These are phyloP conservation scores for Metarhizium guizhouense DNA, from an alignment of 2,329 filamentous ascomycete genomes.

Conservation along the genomic window DNA sequence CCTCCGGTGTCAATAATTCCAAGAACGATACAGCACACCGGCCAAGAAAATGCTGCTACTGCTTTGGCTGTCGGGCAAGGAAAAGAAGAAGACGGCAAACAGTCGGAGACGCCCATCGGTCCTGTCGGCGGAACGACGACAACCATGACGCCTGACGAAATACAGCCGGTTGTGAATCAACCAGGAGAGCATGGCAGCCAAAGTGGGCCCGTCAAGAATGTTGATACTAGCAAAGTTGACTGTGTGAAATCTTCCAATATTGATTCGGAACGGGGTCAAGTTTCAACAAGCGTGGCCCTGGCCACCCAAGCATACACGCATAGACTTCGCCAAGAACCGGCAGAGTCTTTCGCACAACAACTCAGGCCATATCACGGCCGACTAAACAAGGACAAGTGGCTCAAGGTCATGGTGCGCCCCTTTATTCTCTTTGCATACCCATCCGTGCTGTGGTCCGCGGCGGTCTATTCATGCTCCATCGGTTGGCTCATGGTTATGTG, in stretches of 20 bases:
- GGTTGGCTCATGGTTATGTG: slow-evolving; percentile 95
- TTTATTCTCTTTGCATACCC: slow-evolving; percentile 86
- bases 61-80: too few species aligned
- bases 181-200: too few species aligned
- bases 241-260: slow-evolving; percentile 14
- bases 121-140: not conserved
- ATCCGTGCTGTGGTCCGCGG: slow-evolving; percentile 76
- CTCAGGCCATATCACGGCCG: slow-evolving; percentile 72
- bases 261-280: slow-evolving; percentile 33
- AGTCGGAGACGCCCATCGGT: not conserved
- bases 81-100: not conserved
- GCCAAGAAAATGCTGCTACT: not conserved
- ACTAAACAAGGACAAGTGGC: slow-evolving; percentile 69
- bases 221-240: not conserved
- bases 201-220: rapidly evolving
- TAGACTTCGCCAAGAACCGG: slow-evolving; percentile 55
- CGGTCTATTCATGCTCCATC: slow-evolving; percentile 78
- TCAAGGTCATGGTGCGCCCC: slow-evolving; percentile 66
- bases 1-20: not conserved
- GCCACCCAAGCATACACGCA: slow-evolving; percentile 56
- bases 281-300: slow-evolving; percentile 22
- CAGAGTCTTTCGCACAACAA: slow-evolving; percentile 63
- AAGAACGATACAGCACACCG: not conserved
- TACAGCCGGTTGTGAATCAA: not conserved
- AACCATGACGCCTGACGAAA: not conserved